Evolutionary conservation across 768 basidiomycete species (phyloP).

Genomic region (Amanita inopinata): DNA sequence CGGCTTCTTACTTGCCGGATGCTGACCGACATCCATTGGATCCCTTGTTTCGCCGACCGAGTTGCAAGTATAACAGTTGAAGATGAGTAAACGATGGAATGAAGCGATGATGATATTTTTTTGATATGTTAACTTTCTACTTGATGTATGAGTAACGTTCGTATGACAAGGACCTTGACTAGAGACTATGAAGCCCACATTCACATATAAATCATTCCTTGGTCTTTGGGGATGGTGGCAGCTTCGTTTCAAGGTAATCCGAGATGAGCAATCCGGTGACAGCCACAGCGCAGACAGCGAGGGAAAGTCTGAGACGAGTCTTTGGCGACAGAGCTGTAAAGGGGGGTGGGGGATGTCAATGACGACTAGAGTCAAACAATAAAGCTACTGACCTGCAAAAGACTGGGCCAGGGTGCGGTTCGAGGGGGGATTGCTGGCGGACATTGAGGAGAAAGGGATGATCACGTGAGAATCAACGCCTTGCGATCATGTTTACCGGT

Average conservation of each 20-base stretch:
- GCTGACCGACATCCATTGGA: conserved; percentile 27
- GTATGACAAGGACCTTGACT: neutral
- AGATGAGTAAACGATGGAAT: neutral
- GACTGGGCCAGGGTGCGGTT: conserved; percentile 28
- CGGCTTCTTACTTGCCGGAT: conserved; percentile 16
- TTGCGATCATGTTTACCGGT: conserved; percentile 64
- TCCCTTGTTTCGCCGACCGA: conserved; percentile 24
- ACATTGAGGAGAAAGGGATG: neutral
- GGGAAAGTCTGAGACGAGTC: conserved; percentile 42
- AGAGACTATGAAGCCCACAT: conserved; percentile 8
- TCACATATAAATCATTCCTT: conserved; percentile 12
- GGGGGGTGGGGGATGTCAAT: neutral
- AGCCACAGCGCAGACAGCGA: conserved; percentile 38
- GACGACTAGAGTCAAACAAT: neutral
- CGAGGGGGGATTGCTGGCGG: conserved; percentile 6
- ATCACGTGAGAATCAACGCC: neutral
- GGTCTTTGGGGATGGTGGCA: conserved; percentile 16
- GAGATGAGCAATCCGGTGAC: conserved; percentile 37
- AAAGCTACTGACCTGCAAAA: conserved; percentile 23
- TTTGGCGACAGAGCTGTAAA: conserved; percentile 40
- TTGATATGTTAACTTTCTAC: neutral
- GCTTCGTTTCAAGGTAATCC: conserved; percentile 38
- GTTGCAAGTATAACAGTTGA: conserved; percentile 4
- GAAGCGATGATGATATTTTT: too few species aligned
- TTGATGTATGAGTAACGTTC: conserved; percentile 2